Conservation (phyloP, 2,329 filamentous ascomycete genomes). For the Fusarium sp. region DNA sequence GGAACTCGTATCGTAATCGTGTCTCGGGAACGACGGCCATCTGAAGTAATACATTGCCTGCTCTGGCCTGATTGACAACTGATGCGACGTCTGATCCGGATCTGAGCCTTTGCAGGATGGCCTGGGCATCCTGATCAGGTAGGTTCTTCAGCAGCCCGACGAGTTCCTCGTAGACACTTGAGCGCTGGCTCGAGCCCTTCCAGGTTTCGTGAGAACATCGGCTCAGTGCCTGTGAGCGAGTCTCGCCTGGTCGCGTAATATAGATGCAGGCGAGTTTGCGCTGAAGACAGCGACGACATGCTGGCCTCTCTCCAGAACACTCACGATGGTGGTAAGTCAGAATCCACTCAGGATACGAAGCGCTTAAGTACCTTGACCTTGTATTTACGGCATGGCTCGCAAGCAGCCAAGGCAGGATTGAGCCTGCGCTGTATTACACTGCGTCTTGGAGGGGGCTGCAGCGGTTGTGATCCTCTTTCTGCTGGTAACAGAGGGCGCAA, state of each 20-base stretch:
- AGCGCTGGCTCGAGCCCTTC: background rate
- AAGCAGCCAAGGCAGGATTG: slow-evolving; percentile 24
- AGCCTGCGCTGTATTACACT: background rate
- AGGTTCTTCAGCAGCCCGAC: slow-evolving; percentile 26
- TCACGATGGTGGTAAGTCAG: background rate
- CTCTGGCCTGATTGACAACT: slow-evolving; percentile 49
- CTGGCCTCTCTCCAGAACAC: slow-evolving; percentile 43
- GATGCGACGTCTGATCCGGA: slow-evolving; percentile 45
- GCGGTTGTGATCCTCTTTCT: background rate
- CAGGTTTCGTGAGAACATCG: background rate
- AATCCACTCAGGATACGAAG: background rate
- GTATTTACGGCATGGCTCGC: slow-evolving; percentile 31
- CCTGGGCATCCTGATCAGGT: slow-evolving; percentile 46
- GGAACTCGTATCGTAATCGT: slow-evolving; percentile 53
- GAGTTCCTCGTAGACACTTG: slow-evolving; percentile 28
- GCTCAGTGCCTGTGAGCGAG: slow-evolving; percentile 25
- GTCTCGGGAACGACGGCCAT: slow-evolving; percentile 52
- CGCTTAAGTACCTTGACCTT: slow-evolving; percentile 31
- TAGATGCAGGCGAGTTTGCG: slow-evolving; percentile 33
- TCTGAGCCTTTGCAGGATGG: slow-evolving; percentile 50
- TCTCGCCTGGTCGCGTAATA: slow-evolving; percentile 31
- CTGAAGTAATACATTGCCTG: slow-evolving; percentile 53
- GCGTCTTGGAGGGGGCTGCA: background rate
- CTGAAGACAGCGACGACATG: slow-evolving; percentile 36
- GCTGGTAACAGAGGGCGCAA: slow-evolving; percentile 7